A percentile compares a stretch with the other conserved stretches of the same genome.
These are phyloP conservation scores for Ascochyta clinopodiicola DNA, from an alignment of 2,329 filamentous ascomycete species.

Conservation along the genomic window DNA sequence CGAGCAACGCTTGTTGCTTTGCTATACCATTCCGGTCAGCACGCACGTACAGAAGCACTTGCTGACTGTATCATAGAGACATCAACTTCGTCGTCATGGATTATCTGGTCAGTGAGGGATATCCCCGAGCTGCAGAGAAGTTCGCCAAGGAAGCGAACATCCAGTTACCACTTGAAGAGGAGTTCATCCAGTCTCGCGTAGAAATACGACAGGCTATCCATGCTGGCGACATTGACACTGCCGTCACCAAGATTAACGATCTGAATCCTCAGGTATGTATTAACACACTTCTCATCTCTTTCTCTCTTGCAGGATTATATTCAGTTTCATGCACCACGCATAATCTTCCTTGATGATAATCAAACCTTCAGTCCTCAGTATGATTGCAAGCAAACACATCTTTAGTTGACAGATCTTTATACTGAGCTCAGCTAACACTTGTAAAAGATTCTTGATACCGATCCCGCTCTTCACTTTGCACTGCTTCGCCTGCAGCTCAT, in stretches of 20 bases:
- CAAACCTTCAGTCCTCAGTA: slow-evolving; percentile 83
- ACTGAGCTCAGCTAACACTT: slow-evolving; percentile 31
- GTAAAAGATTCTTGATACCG: slow-evolving; percentile 80
- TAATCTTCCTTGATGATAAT: slow-evolving; percentile 91
- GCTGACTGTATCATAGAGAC: slow-evolving; percentile 67
- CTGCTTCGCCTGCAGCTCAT: slow-evolving; percentile 90
- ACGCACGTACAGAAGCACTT: neutral
- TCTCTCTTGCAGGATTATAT: slow-evolving; percentile 84
- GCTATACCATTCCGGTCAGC: slow-evolving; percentile 2
- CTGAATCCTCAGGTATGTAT: slow-evolving; percentile 84
- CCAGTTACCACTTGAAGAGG: slow-evolving; percentile 71
- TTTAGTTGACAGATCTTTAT: slow-evolving; percentile 13
- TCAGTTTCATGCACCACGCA: slow-evolving; percentile 99
- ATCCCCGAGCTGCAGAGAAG: slow-evolving; percentile 87
- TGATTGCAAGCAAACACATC: slow-evolving; percentile 59
- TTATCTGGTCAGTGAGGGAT: slow-evolving; percentile 95
- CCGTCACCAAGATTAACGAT: slow-evolving; percentile 87
- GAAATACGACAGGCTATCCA: slow-evolving; percentile 86
- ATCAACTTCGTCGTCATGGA: slow-evolving; percentile 96
- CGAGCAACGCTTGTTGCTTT: slow-evolving; percentile 29
- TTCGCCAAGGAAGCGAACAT: slow-evolving; percentile 95
- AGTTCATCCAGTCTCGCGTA: slow-evolving; percentile 78
- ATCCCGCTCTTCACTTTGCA: slow-evolving; percentile 85
- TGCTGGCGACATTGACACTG: slow-evolving; percentile 80
- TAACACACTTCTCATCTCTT: neutral